Evolutionary conservation across 208 protist genomes (phyloP), one percentile per base, ranked within the genome.

Genomic region (Strigomonas culicis): DNA sequence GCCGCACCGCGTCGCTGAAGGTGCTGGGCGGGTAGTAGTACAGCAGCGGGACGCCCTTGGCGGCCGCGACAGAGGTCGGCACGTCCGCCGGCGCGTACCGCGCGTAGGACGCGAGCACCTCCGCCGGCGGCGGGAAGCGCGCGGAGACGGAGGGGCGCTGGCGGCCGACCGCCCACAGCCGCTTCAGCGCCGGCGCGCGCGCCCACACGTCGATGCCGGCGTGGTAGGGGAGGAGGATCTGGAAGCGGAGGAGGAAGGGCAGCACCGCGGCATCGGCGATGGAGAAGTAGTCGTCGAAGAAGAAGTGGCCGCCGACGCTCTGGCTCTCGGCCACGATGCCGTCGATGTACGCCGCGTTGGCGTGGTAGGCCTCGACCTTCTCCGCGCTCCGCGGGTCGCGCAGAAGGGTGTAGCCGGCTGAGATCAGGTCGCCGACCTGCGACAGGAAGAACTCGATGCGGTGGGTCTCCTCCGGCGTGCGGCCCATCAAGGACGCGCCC

Each of bases 371-470:
- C 59, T 75, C 74, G 47, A 75, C 70, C 68, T 84, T 88, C 64
- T 85, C 76, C 49, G n/a, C 52, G 68, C 79, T 84, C 31, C 84
- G 66, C 21, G 82, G 80, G 59, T 91, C 81, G 24, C 70, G 50
- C 7, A 91, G 64, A 1, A 87, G 59, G 10, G 22, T 60, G 72
- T 84, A 80, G 51, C 65, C 66, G 27, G 84, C 77, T 2, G 59
- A 49, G 28, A 80, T 80, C 57, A 94, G 68, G 43, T 90, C 73
- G 25, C 75, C 62, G 3, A 77, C 59, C 70, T 94, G 79, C 25
- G 58, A 75, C 52, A 89, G 50, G 68, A 94, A 94, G 52, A 91
- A 90, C 63, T 90, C 75, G 43, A 94, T 80, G 27, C 66, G 70
- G 61, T 91, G 72, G 30, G 79, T 77, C 71, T 94, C 67, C 39